A percentile compares a stretch with the other conserved stretches of the same genome.
These are phyloP conservation scores for Tuber magnatum DNA, from an alignment of 495 filamentous ascomycete genomes.

Conservation along the genomic window DNA sequence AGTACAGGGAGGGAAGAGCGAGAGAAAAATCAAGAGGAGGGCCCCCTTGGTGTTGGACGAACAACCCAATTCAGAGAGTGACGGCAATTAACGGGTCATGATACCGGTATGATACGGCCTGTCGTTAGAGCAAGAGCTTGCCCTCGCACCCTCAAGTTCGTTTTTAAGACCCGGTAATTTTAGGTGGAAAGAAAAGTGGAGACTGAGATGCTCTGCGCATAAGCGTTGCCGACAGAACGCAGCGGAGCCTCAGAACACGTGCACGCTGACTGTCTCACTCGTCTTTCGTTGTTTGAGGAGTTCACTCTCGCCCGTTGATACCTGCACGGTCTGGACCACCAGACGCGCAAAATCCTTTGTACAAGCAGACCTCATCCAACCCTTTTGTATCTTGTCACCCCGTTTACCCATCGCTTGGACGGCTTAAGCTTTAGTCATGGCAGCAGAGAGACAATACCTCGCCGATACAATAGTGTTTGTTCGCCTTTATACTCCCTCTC, in stretches of 20 bases:
- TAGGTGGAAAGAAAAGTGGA: not conserved
- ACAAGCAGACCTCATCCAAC: not conserved
- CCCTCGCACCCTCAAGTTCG: not conserved
- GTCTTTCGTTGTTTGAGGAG: not conserved
- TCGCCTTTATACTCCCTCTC: not conserved
- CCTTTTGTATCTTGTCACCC: not conserved
- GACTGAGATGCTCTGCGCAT: constrained; percentile 1
- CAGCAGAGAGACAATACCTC: constrained; percentile 31
- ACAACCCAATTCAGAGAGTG: not conserved
- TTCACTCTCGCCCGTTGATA: not conserved
- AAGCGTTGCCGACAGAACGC: not conserved
- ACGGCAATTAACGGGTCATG: not conserved
- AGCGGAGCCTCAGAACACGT: not conserved
- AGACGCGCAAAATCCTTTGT: not conserved
- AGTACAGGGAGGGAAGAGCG: not conserved
- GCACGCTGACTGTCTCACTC: not conserved
- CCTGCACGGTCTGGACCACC: not conserved
- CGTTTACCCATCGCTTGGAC: not conserved
- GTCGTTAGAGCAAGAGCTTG: not conserved
- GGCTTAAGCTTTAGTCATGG: constrained; percentile 18
- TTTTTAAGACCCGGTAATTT: not conserved
- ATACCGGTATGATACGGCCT: no score
- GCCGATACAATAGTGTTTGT: constrained; percentile 33
- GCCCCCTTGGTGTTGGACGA: not conserved
- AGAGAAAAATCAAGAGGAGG: not conserved